Base-by-base conservation (phyloP, 2,329 filamentous ascomycete species). In the Alternaria sp. region DNA sequence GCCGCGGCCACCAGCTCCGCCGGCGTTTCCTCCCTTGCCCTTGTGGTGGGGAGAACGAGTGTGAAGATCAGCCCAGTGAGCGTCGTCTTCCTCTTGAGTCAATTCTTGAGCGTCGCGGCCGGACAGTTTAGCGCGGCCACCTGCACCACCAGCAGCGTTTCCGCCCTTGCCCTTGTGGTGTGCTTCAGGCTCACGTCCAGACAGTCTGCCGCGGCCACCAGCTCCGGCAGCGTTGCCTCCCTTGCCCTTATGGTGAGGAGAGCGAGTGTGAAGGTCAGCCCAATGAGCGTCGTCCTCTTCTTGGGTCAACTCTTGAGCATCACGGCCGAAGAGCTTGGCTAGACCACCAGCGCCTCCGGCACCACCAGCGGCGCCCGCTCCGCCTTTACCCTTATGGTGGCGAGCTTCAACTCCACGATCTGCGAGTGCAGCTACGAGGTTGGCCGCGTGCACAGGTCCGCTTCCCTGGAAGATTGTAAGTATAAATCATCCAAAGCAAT, bases 381-480 rank as follows among this genome's bases (percentile, higher is more conserved):
- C 48, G 8, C 45, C 68, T 28, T 65, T 66, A 53, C 68, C 67
- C 30, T 56, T 60, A 46, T 67, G 68, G 30, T 68, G 67, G 40
- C 61, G 67, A 20, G 62, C 54, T 43, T 65, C 67, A 30, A 65
- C 36, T 30, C 58, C 54, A 53, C 72, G 71, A 20, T 40, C 57
- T 41, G 63, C 57, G 44, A 74, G 67, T 28, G 70, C 63, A 58
- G 66, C 69, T 40, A 71, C 65, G 18, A 73, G 65, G 52, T 68
- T 67, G 22, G 62, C 43, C 43, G 62, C 62, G 22, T 59, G 67
- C 36, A 65, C 61, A 14, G 67, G 66, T 20, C 69, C 72, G 36
- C 70, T 72, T 63, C 62, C 69, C 70, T 74, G n/a, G n/a, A 12
- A 32, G 20, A 22, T 6, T 44, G 46, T 72, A 41, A 71, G 66